Conservation (phyloP, 176 grass and related monocot genomes). For the Hordeum marinum region DNA sequence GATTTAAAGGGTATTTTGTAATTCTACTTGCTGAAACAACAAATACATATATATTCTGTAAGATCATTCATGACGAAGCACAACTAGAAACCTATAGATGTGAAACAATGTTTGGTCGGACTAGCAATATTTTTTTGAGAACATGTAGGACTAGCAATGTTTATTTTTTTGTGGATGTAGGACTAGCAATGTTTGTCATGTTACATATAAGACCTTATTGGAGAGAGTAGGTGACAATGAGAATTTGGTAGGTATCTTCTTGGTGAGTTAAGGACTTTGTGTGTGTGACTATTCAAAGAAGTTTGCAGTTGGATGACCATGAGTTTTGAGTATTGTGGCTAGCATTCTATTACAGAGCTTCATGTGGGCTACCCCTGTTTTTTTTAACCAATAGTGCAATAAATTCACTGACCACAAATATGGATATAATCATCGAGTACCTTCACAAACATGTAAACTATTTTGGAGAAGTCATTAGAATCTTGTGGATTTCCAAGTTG, state of each 20-base stretch:
- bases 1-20: neutral
- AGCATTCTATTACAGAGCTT: neutral
- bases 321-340: neutral
- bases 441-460: neutral
- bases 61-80: neutral
- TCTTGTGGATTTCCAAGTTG: neutral
- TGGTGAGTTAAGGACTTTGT: neutral
- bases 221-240: neutral
- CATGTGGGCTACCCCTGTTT: neutral
- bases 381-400: neutral
- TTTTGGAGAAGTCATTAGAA: neutral
- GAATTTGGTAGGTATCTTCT: neutral
- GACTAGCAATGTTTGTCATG: neutral
- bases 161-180: neutral
- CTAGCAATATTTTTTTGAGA: neutral
- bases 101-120: neutral
- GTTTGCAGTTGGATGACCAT: neutral
- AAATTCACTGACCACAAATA: neutral
- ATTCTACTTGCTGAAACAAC: constrained; percentile 6
- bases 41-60: neutral
- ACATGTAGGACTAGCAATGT: neutral
- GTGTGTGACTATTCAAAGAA: neutral
- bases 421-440: neutral
- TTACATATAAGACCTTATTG: neutral
- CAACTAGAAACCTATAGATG: neutral